Conservation (phyloP, 2,329 filamentous ascomycete species). For the Colletotrichum echinochloae region DNA sequence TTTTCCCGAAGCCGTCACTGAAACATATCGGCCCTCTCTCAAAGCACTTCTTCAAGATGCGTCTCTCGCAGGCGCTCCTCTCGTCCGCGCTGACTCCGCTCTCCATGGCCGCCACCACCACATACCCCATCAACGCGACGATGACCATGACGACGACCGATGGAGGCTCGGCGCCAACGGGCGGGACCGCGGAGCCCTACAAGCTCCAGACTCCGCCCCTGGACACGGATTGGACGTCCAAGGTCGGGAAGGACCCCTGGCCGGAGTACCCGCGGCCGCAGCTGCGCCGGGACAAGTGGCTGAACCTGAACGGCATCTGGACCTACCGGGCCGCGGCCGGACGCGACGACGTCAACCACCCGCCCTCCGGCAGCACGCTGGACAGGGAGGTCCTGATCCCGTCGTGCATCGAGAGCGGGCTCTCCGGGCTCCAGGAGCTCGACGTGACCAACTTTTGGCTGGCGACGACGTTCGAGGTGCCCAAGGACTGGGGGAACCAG, state of each 20-base stretch:
- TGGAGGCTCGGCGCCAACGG: neutral
- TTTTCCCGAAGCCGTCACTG: neutral
- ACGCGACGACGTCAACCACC: slow-evolving; percentile 39
- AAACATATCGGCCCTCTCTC: neutral
- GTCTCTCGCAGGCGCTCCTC: slow-evolving; percentile 21
- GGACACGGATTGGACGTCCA: slow-evolving; percentile 64
- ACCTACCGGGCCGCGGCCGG: slow-evolving; percentile 57
- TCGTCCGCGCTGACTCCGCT: slow-evolving; percentile 20
- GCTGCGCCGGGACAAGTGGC: slow-evolving; percentile 66
- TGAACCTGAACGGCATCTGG: slow-evolving; percentile 70
- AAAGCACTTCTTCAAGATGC: slow-evolving; percentile 23
- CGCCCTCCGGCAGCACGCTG: slow-evolving; percentile 46
- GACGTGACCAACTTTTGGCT: slow-evolving; percentile 61
- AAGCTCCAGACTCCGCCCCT: slow-evolving; percentile 55
- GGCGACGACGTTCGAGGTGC: slow-evolving; percentile 63
- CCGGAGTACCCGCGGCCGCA: slow-evolving; percentile 69
- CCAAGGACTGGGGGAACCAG: slow-evolving; percentile 58
- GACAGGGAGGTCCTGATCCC: slow-evolving; percentile 57
- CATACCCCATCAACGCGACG: slow-evolving; percentile 8
- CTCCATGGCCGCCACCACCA: neutral
- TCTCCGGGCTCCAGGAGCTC: slow-evolving; percentile 61
- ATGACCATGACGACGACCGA: slow-evolving; percentile 5
- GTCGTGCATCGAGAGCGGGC: slow-evolving; percentile 58
- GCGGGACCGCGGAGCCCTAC: slow-evolving; percentile 46
- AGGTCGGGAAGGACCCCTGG: slow-evolving; percentile 66